Evolutionary conservation across 306 rosid genomes (phyloP), one percentile per base, ranked within the genome.

Genomic region (Mimosa bimucronata): DNA sequence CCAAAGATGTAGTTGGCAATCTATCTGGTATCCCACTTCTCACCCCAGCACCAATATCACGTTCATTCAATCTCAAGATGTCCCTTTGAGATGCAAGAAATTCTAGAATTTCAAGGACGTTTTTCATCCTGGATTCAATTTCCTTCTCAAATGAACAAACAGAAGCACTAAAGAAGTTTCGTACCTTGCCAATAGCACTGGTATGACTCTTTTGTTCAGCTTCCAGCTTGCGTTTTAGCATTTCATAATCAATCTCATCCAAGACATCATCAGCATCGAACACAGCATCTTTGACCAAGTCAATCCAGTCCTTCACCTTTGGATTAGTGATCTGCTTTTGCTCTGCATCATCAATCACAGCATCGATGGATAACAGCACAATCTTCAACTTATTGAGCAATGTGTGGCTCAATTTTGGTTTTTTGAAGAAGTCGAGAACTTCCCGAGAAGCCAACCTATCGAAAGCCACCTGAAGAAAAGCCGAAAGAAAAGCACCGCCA

Each of bases 401-500:
- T 7, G 4, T 30, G 11, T 53, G 60, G 7, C 48, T 50, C 10
- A 73, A 5, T 31, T 14, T 73, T 16, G 19, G 60, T 16, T 29
- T 53, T 6, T 30, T 57, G 41, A 72, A 72, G 44, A 46, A 77
- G 73, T 25, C 21, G 9, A 66, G 0, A n/a, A 80, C 2, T 11
- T 77, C 69, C 0, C 0, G 37, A 75, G 84, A 80, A 42, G 83
- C 68, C 28, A 83, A 15, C 77, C 21, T 73, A 1, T 73, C 75
- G 42, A 83, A 81, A 2, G 78, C 45, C 9, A 34, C 84, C 26
- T 73, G 26, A 37, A 88, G 66, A 34, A 78, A 62, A 28, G 83
- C 75, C 28, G 81, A 78, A 60, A 79, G 77, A 75, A 83, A 28
- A 60, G 85, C 74, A 28, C 78, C 52, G 7, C 81, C 81, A 12